A percentile compares a stretch with the other conserved stretches of the same genome.
These are phyloP conservation scores for Mrakia blollopis DNA, from an alignment of 768 basidiomycete genomes.

Conservation along the genomic window DNA sequence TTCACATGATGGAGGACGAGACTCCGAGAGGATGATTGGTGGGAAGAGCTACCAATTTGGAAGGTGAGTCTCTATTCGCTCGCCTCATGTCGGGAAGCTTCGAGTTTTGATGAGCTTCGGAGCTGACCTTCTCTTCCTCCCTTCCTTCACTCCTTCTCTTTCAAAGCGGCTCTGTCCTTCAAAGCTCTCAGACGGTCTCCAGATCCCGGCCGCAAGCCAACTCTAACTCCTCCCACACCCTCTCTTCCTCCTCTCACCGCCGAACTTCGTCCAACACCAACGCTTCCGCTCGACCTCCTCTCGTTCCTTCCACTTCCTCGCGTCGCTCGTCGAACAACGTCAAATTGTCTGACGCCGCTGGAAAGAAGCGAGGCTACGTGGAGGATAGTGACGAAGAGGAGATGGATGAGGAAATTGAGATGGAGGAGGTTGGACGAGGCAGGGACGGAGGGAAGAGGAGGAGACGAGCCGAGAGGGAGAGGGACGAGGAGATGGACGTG, in stretches of 20 bases:
- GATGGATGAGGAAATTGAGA: neutral
- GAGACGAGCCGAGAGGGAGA: neutral
- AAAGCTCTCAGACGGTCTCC: neutral
- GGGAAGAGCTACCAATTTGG: neutral
- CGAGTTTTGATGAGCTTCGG: neutral
- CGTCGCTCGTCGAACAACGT: neutral
- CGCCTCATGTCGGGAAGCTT: neutral
- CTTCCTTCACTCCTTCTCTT: neutral
- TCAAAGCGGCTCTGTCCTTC: neutral
- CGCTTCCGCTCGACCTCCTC: neutral
- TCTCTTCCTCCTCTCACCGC: neutral
- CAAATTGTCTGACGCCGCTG: neutral
- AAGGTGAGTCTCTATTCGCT: neutral
- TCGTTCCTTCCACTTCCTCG: neutral
- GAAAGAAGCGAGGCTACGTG: neutral
- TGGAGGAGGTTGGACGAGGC: neutral
- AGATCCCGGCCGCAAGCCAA: neutral
- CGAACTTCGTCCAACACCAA: neutral
- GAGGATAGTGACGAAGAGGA: neutral
- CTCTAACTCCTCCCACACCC: neutral
- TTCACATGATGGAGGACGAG: neutral
- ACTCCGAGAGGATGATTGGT: neutral
- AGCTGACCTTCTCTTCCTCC: conserved; percentile 2
- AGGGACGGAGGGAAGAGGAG: conserved; percentile 9
- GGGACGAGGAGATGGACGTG: conserved; percentile 7